Base-by-base conservation (phyloP, 495 filamentous ascomycete species). In the Penicillium waksmanii region DNA sequence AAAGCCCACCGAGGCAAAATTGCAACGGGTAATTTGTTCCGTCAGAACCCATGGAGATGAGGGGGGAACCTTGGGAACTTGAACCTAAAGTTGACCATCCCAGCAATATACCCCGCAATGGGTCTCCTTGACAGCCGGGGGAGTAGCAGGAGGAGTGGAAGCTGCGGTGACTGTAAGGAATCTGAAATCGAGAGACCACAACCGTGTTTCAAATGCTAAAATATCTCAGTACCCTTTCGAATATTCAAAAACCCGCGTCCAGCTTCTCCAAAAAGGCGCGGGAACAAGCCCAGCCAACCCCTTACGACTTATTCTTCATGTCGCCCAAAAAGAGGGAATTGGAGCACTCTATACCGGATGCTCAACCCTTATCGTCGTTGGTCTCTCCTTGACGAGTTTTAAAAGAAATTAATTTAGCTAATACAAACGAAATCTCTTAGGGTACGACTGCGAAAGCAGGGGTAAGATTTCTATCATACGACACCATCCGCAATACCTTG, bases 401-500 rank as follows among this genome's bases (percentile, higher is more conserved):
- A 5, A 8, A 8, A 31, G 1, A 31, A 9, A 31, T 1, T 31
- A 7, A 31, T 31, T 31, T 7, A 9, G 8, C 6, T 31, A 9
- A 31, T 9, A 2, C 8, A 1, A 1, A 9, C 27, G 27, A 31
- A 31, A 7, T 31, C 8, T 9, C 6, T 7, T 46, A 74, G 66
- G 84, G 84, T 21, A 85, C 76, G 11, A 77, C 87, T n/a, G 84
- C 73, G 38, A 90, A 90, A 74, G 85, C 88, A 65, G 86, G 81
- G 2, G 80, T 89, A 10, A 81, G 86, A 21, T 89, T 89, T 66
- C 66, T 89, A 18, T 80, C 78, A 21, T 90, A 88, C 68, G 87
- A 89, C 61, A 78, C 78, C 4, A 85, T 90, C 6, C 27, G 27
- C 73, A 85, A 85, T 57, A 77, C 84, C 53, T 60, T 89, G 61